Evolutionary conservation across 331 rosid genomes (phyloP).

Genomic region (Telfairia occidentalis): DNA sequence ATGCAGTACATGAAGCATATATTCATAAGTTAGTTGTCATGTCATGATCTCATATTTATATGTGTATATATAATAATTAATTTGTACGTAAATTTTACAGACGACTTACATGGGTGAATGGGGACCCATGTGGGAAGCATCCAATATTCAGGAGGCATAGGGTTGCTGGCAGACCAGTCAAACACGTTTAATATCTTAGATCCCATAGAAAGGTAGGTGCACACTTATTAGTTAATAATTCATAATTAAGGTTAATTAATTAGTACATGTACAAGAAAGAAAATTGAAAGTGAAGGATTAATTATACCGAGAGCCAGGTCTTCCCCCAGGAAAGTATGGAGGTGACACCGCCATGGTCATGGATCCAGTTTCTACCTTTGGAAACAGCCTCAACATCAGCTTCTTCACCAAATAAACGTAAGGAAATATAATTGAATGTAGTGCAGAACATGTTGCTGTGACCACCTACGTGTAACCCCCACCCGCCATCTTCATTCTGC

Average conservation of each 20-base stretch:
- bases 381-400: background rate
- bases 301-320: conserved; percentile 19
- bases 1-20: no score
- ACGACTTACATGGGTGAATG: conserved; percentile 10
- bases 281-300: no score
- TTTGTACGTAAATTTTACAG: background rate
- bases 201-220: no score
- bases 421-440: conserved; percentile 14
- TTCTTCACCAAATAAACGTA: conserved; percentile 12
- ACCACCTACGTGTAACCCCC: conserved; percentile 17
- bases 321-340: conserved; percentile 15
- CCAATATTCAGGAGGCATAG: conserved; percentile 20
- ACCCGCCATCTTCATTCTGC: conserved; percentile 16
- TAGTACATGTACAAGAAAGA: no score
- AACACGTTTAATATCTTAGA: conserved; percentile 8
- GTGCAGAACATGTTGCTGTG: conserved; percentile 18
- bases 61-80: background rate
- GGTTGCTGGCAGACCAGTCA: conserved; percentile 17
- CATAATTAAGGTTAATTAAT: no score
- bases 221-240: no score
- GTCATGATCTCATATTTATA: no score
- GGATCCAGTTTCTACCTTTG: background rate
- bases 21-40: no score
- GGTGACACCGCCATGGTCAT: conserved; percentile 6
- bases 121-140: conserved; percentile 15